These are phyloP conservation scores for Peribolospora kevripleyi DNA, from an alignment of 768 basidiomycete species.

Conservation along the genomic window DNA sequence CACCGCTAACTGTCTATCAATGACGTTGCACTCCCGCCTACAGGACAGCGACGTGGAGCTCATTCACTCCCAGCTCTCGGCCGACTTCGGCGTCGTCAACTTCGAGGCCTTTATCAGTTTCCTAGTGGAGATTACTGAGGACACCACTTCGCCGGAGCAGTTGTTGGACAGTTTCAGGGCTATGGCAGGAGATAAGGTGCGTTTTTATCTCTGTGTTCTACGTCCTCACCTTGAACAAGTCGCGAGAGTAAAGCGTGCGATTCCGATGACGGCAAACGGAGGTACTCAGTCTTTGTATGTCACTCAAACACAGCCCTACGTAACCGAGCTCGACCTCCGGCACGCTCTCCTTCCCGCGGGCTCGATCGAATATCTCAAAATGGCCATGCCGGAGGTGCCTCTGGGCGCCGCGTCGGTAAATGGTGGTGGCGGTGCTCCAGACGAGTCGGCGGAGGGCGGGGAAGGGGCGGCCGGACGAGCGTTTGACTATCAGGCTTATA, in stretches of 20 bases:
- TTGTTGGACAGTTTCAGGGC: slow-evolving; percentile 80
- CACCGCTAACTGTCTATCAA: neutral
- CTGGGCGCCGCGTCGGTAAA: neutral
- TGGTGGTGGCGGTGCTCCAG: neutral
- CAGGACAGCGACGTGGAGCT: slow-evolving; percentile 69
- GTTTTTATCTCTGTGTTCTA: neutral
- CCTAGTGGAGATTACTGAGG: slow-evolving; percentile 82
- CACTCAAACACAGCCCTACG: slow-evolving; percentile 38
- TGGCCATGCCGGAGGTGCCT: slow-evolving; percentile 43
- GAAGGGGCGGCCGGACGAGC: slow-evolving; percentile 6
- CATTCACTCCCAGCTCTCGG: slow-evolving; percentile 47
- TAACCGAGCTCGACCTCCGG: slow-evolving; percentile 78
- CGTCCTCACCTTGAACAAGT: neutral
- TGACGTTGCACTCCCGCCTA: neutral
- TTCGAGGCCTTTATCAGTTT: slow-evolving; percentile 89
- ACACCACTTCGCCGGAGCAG: slow-evolving; percentile 78
- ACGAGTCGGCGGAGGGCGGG: neutral
- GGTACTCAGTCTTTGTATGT: no score
- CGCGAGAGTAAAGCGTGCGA: no score
- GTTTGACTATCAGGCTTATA: slow-evolving; percentile 35
- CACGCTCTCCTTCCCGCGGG: slow-evolving; percentile 51
- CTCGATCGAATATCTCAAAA: slow-evolving; percentile 55
- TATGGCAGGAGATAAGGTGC: slow-evolving; percentile 67
- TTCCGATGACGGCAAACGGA: no score
- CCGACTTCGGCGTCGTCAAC: slow-evolving; percentile 65